phyloP scores from a whole-genome alignment of 2,329 filamentous ascomycete genomes.

The Aspergillus fumigatus region DNA sequence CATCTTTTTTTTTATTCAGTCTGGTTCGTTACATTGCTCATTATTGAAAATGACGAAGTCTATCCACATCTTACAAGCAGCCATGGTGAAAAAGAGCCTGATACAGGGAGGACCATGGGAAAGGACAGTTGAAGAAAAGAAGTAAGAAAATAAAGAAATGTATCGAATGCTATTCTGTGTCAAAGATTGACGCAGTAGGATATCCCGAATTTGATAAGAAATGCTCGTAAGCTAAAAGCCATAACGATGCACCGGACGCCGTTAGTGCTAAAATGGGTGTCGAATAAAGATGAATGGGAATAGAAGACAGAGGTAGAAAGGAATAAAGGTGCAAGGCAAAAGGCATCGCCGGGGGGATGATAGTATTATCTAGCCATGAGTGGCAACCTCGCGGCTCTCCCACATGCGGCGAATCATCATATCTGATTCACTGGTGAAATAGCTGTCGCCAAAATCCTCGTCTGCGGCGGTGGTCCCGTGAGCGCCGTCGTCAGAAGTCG shows the following conservation, averaged over 20 bases:
- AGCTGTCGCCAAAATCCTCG: slow-evolving; percentile 20
- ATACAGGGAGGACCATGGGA: not conserved
- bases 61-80: not conserved
- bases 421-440: slow-evolving; percentile 29
- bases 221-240: not conserved
- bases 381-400: slow-evolving; percentile 40
- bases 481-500: slow-evolving; percentile 30
- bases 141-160: not conserved
- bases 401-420: slow-evolving; percentile 42
- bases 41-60: not conserved
- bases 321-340: not conserved
- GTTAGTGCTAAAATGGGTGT: not conserved
- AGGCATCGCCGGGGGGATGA: not conserved
- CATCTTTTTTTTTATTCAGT: not conserved
- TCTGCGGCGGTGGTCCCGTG: slow-evolving; percentile 16
- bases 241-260: not conserved
- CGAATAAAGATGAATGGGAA: slow-evolving; percentile 2
- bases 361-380: slow-evolving; percentile 23
- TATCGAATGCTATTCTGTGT: slow-evolving; percentile 6
- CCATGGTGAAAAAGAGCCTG: not conserved
- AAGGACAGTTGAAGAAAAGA: not conserved
- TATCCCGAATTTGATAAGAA: not conserved
- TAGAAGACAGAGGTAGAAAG: slow-evolving; percentile 1
- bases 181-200: not conserved
- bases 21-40: not conserved